Percentiles rank a stretch among this genome's conserved stretches.
Evolutionary conservation across 768 basidiomycete species (phyloP).

Genomic region (Tephrocybe sp.): DNA sequence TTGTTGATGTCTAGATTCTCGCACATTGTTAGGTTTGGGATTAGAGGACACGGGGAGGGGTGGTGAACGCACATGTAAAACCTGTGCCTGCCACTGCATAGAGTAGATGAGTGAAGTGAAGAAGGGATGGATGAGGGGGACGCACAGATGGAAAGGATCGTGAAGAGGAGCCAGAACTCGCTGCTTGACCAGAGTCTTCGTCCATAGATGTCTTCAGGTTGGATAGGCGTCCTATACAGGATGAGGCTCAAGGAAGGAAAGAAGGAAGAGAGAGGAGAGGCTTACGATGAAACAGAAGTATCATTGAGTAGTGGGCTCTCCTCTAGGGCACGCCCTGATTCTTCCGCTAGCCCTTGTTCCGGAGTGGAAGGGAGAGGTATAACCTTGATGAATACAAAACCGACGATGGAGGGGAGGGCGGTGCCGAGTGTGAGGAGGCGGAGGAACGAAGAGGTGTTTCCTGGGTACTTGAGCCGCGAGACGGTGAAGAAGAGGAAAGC

Average conservation of each 20-base stretch:
- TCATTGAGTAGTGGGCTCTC: too few relatives aligned
- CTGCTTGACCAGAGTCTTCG: constrained; percentile 17
- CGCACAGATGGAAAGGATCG: constrained; percentile 57
- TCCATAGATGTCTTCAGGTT: constrained; percentile 23
- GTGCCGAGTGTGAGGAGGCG: constrained; percentile 78
- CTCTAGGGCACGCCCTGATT: too few relatives aligned
- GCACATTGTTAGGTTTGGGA: too few relatives aligned
- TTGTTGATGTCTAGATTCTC: constrained; percentile 87
- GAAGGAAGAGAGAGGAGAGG: too few relatives aligned
- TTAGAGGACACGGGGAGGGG: background rate
- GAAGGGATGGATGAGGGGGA: constrained; percentile 23
- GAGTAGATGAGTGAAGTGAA: background rate
- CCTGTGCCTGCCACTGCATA: constrained; percentile 67
- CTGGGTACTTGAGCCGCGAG: constrained; percentile 69
- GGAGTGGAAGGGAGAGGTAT: constrained; percentile 51
- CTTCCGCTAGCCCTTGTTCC: background rate
- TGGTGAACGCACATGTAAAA: constrained; percentile 60
- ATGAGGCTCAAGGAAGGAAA: too few relatives aligned
- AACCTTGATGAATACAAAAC: constrained; percentile 68
- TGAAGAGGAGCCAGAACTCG: constrained; percentile 35
- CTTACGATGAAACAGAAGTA: too few relatives aligned
- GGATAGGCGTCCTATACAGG: constrained; percentile 12
- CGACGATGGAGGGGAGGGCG: constrained; percentile 73
- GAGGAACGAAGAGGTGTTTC: constrained; percentile 76
- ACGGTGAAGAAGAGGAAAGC: constrained; percentile 87